phyloP scores from a whole-genome alignment of 2,329 filamentous ascomycete genomes.

The Torrubiellomyces zombiae region DNA sequence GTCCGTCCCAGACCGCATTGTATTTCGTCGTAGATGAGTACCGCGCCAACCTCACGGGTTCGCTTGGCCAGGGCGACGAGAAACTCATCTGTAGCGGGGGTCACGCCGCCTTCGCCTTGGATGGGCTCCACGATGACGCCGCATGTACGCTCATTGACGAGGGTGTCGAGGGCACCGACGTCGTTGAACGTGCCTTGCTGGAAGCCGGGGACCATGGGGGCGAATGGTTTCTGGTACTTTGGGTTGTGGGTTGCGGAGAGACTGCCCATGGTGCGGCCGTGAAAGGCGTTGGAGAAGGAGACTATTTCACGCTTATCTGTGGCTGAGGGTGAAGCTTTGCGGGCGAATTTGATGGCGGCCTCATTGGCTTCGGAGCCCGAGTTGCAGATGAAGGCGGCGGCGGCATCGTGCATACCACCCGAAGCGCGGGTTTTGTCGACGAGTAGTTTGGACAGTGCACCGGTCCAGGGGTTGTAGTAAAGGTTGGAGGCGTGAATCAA shows the following conservation, averaged over 20 bases:
- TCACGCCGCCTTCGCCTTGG: conserved; percentile 89
- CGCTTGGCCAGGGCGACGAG: conserved; percentile 66
- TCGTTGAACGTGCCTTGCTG: conserved; percentile 78
- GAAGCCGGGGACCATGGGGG: conserved; percentile 92
- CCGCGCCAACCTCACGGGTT: conserved; percentile 72
- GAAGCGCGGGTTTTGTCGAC: conserved; percentile 65
- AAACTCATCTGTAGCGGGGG: conserved; percentile 70
- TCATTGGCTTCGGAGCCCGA: conserved; percentile 96
- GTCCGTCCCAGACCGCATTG: conserved; percentile 86
- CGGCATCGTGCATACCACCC: conserved; percentile 66
- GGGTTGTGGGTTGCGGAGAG: conserved; percentile 94
- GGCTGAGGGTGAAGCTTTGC: conserved; percentile 68
- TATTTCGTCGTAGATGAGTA: conserved; percentile 92
- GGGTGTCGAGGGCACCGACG: conserved; percentile 46
- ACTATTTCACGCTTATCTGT: conserved; percentile 72
- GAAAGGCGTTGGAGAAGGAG: conserved; percentile 84
- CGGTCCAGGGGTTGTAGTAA: conserved; percentile 94
- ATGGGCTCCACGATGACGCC: conserved; percentile 95
- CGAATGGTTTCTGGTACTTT: conserved; percentile 91
- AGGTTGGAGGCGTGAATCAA: conserved; percentile 89
- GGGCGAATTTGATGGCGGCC: conserved; percentile 89
- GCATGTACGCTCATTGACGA: conserved; percentile 76
- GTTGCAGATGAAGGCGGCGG: conserved; percentile 83
- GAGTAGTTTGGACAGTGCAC: conserved; percentile 69
- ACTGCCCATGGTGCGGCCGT: conserved; percentile 89